Percentiles rank a stretch among this genome's conserved stretches.
phyloP scores from a whole-genome alignment of 1,284 basidiomycete species.

The Trichosporon ovoides region DNA sequence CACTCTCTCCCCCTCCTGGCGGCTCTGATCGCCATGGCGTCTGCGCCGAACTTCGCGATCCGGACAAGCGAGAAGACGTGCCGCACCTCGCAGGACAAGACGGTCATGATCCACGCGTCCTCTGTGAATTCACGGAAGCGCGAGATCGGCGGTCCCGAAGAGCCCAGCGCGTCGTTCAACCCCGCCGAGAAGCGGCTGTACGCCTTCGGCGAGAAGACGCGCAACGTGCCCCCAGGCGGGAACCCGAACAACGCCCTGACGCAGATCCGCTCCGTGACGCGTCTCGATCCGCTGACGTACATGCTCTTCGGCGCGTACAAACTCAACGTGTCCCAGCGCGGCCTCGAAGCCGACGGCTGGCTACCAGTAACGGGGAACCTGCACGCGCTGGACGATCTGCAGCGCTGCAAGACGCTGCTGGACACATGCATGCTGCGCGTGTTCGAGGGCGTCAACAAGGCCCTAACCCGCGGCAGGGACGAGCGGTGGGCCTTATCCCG shows the following conservation, averaged over 20 bases:
- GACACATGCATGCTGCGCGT: conserved; percentile 83
- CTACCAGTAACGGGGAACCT: conserved; percentile 74
- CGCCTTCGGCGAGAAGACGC: conserved; percentile 79
- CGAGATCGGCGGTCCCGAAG: conserved; percentile 52
- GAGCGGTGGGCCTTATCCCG: conserved; percentile 24
- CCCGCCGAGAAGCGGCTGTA: conserved; percentile 70
- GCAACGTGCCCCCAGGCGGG: conserved; percentile 53
- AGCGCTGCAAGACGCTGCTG: conserved; percentile 74
- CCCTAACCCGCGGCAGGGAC: conserved; percentile 30
- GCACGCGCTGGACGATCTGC: conserved; percentile 74
- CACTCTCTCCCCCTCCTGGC: conserved; percentile 74
- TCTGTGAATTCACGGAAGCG: conserved; percentile 78
- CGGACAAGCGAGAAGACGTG: conserved; percentile 65
- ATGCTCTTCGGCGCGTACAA: conserved; percentile 87
- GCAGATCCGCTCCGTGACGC: conserved; percentile 69
- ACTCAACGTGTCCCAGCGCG: conserved; percentile 61
- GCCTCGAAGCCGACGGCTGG: conserved; percentile 86
- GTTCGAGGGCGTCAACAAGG: conserved; percentile 72
- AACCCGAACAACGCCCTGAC: conserved; percentile 38
- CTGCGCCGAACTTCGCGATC: conserved; percentile 91
- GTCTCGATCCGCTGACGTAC: conserved; percentile 83
- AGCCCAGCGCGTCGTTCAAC: conserved; percentile 48
- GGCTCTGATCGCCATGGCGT: conserved; percentile 77
- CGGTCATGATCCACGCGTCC: conserved; percentile 64
- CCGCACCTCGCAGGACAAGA: conserved; percentile 76